Evolutionary conservation across 495 filamentous ascomycete species (phyloP).

Genomic region (Amniculicola lignicola): DNA sequence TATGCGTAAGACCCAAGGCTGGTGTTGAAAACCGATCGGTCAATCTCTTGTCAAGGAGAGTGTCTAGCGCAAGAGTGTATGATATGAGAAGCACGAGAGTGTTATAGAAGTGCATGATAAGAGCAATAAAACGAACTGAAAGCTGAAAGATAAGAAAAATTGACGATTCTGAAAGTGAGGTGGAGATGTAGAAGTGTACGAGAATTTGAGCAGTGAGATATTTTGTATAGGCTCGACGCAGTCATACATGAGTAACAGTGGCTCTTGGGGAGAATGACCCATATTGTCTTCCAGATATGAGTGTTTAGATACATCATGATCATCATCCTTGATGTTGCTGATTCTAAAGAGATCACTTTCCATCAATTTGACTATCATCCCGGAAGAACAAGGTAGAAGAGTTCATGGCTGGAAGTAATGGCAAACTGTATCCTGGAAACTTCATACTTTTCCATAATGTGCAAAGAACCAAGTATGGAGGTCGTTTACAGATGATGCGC

Average conservation of each 20-base stretch:
- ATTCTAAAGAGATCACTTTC: no score
- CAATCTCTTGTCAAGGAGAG: not conserved
- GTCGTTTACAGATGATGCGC: not conserved
- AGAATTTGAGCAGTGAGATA: no score
- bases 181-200: not conserved
- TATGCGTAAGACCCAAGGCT: not conserved
- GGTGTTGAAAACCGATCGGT: not conserved
- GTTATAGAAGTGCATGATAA: not conserved
- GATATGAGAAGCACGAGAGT: not conserved
- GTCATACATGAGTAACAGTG: no score
- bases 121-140: not conserved
- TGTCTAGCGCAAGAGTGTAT: not conserved
- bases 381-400: not conserved
- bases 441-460: not conserved
- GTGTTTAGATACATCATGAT: no score
- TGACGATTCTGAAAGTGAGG: not conserved
- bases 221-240: no score
- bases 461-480: not conserved
- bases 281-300: no score
- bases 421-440: no score
- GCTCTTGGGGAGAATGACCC: no score
- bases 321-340: no score
- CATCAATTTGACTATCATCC: not conserved
- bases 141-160: not conserved
- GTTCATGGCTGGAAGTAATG: not conserved